Evolutionary conservation across 108 stramenopile genomes (phyloP).

Genomic region (Nitzschia sp.): DNA sequence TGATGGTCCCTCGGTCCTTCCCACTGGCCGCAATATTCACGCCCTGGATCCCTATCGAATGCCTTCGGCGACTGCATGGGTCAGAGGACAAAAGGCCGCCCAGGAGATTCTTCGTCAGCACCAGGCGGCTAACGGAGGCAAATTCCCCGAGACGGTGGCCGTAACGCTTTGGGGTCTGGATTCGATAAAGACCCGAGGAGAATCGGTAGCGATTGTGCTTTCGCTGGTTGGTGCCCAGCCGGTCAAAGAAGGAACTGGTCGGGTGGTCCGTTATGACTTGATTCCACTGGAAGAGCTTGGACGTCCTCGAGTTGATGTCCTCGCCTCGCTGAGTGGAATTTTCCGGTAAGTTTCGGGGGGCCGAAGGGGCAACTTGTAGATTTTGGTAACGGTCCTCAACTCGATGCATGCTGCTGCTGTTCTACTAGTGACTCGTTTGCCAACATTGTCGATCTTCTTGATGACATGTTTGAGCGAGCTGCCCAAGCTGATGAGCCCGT

Average conservation of each 20-base stretch:
- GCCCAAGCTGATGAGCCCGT: conserved; percentile 64
- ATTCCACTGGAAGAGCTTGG: conserved; percentile 77
- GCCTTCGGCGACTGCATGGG: conserved; percentile 82
- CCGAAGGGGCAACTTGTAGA: no score
- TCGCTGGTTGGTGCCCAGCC: conserved; percentile 82
- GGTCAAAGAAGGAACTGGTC: conserved; percentile 68
- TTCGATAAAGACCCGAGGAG: conserved; percentile 83
- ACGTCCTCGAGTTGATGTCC: conserved; percentile 77
- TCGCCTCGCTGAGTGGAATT: conserved; percentile 82
- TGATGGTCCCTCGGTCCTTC: conserved; percentile 78
- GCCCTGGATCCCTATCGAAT: conserved; percentile 88
- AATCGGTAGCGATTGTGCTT: conserved; percentile 85
- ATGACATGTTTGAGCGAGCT: conserved; percentile 82
- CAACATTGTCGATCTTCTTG: conserved; percentile 84
- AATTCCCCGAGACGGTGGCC: conserved; percentile 81
- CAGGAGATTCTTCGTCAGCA: conserved; percentile 81
- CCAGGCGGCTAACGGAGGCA: conserved; percentile 50
- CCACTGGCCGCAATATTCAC: conserved; percentile 85
- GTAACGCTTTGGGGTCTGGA: conserved; percentile 88
- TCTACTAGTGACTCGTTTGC: conserved; percentile 89
- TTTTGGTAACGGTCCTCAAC: no score
- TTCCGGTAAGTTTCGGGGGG: conserved; percentile 46
- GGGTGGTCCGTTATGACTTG: conserved; percentile 77
- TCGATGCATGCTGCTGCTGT: no score
- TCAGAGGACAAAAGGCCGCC: conserved; percentile 67